These are phyloP conservation scores for Circinella umbellata DNA, from an alignment of 371 early-diverging fungal species.

Conservation along the genomic window DNA sequence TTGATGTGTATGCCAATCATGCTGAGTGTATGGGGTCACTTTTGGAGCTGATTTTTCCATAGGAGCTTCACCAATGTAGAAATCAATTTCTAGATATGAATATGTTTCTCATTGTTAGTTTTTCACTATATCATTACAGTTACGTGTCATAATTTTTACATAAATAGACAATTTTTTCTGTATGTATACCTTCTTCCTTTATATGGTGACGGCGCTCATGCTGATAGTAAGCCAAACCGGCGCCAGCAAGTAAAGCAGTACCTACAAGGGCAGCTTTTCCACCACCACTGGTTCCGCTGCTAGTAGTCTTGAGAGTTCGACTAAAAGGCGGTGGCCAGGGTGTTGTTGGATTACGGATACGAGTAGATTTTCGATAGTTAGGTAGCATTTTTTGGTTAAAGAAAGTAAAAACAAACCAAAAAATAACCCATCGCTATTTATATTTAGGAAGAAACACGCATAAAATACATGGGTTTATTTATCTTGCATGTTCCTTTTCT, in stretches of 20 bases:
- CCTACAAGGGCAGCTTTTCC: not conserved
- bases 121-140: no score
- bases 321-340: not conserved
- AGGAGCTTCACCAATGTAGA: constrained; percentile 12
- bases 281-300: constrained; percentile 7
- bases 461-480: no score
- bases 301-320: not conserved
- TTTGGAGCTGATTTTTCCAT: constrained; percentile 14
- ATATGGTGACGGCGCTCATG: constrained; percentile 6
- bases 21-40: constrained; percentile 4
- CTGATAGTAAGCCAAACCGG: constrained; percentile 28
- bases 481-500: no score
- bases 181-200: not conserved
- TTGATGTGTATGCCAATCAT: constrained; percentile 13
- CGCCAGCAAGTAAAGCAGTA: constrained; percentile 17
- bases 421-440: no score
- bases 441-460: no score
- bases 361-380: not conserved
- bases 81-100: not conserved
- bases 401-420: not conserved
- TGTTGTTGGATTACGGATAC: not conserved
- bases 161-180: no score
- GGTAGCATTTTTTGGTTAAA: not conserved
- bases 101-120: no score
- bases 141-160: no score